A percentile compares a stretch with the other conserved stretches of the same genome.
Conservation (phyloP, 139 green algal species). For the Zygnema circumcarinatum region DNA sequence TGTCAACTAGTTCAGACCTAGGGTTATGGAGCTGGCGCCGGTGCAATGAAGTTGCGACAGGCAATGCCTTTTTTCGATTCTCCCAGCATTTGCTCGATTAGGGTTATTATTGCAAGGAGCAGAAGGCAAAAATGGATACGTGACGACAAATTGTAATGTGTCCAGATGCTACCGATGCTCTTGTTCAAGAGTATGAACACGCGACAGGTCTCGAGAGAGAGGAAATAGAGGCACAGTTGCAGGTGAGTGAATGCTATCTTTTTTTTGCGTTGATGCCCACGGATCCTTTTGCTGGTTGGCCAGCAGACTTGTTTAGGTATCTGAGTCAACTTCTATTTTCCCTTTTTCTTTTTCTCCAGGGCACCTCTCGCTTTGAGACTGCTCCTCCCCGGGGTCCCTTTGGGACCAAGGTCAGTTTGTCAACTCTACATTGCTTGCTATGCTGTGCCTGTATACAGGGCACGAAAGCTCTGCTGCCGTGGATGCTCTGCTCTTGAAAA, state of each 20-base stretch:
- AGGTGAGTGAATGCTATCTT: constrained; percentile 27
- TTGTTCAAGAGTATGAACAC: constrained; percentile 22
- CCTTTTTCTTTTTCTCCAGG: constrained; percentile 29
- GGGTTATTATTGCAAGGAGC: too few species aligned
- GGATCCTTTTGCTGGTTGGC: too few species aligned
- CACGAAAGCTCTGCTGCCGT: too few species aligned
- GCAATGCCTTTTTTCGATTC: neutral
- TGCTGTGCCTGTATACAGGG: too few species aligned
- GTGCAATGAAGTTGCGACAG: too few species aligned
- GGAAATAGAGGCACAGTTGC: constrained; percentile 49
- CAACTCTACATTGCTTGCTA: too few species aligned
- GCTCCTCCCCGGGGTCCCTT: constrained; percentile 46
- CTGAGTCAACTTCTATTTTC: too few species aligned
- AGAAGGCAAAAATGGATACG: too few species aligned
- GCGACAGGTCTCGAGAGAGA: constrained; percentile 49
- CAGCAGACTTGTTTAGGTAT: too few species aligned
- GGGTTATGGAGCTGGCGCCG: too few species aligned
- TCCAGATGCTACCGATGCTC: neutral
- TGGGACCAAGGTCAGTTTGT: constrained; percentile 49
- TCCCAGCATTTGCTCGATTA: neutral
- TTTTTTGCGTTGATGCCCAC: neutral
- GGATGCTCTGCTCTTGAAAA: too few species aligned
- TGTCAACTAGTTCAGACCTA: too few species aligned
- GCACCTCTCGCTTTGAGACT: constrained; percentile 50
- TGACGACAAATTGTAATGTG: neutral